Base-by-base conservation (phyloP, 2,329 filamentous ascomycete genomes). In the Arachnomyces sp. region DNA sequence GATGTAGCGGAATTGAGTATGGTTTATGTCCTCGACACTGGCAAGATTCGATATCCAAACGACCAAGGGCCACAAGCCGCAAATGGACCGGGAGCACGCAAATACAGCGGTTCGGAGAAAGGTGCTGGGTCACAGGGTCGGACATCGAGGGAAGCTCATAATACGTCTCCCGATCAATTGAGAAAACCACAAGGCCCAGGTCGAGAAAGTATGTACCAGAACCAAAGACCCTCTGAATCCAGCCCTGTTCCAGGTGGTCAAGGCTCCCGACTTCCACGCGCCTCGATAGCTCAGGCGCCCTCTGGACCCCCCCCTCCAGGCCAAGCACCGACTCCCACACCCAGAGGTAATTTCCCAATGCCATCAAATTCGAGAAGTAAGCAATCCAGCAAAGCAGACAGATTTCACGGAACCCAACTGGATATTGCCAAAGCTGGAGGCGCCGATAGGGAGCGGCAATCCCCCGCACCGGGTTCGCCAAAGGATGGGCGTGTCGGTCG, bases 21-120 rank as follows among this genome's bases (percentile, higher is more conserved):
- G 54, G 83, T 87, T 28, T 98, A 96, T 61, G 76, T 95, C 48
- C 71, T 98, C 45, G 92, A 98, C 61, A 98, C 92, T 7, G 82
- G 79, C 35, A 98, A 98, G 65, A 98, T 98, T 51, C 79, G 92
- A 48, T 98, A 98, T 62, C 92, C 92, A 1, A 90, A 85, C 51
- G 89, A 95, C 54, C 60, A 64, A 42, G 43, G 56, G 53, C 25
- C 58, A 56, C 45, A 44, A 40, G 56, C 58, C 13, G 69, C 66
- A 39, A 52, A 58, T 12, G 63, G 60, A 7, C 65, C 70, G 34
- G 60, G 65, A 41, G 56, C 57, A 20, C 61, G 62, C 5, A 56
- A 73, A 61, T 51, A 58, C 59, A 70, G 63, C 16, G 51, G 55
- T 8, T 25, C 34, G 16, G 71, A 73, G 14, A 67, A 64, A 45